Base-by-base conservation (phyloP, 805 yeast genomes). In the Spathaspora arborariae region DNA sequence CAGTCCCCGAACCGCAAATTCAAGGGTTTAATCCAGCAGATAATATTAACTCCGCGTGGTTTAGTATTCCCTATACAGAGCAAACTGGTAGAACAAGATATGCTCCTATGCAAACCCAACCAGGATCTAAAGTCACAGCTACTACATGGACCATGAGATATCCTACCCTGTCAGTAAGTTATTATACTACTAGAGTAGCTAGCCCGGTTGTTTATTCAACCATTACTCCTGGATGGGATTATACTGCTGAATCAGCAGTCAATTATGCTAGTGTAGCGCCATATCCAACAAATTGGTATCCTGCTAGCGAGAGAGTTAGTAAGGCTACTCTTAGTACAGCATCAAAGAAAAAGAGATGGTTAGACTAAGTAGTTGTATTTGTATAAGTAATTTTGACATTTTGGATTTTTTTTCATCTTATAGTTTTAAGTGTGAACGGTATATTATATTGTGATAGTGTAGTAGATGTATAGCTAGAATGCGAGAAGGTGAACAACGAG, bases 61-160 rank as follows among this genome's bases (percentile, higher is more conserved):
- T 84, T 62, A 60, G 83, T 2, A 68, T 90, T 5, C 77, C 95
- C 2, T 92, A 91, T 67, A 78, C 88, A 2, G 52, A 56, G 56
- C 98, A 92, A 68, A 84, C 94, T 0, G 96, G 96, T 24, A 64
- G 55, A 18, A 80, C 87, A 8, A 78, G 91, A 56, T 88, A 68
- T 64, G 97, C 98, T 1, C 97, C 97, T 45, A 88, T 90, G 96
- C 97, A 91, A 68, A 62, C 74, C 49, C 96, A 89, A 66, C 97
- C 99, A 5, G 87, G 84, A 3, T 58, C 85, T 1, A 68, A 67
- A 8, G 79, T 89, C 20, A 86, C 96, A 0, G 79, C 72, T 34
- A 74, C 84, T 8, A 65, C 83, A 2, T 85, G 91, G 84, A 62
- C 84, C 9, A 76, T 82, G 54, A 72, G 80, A 53, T 83, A 66